phyloP scores from a whole-genome alignment of 345 rosid species.

The Schrenkiella parvula region DNA sequence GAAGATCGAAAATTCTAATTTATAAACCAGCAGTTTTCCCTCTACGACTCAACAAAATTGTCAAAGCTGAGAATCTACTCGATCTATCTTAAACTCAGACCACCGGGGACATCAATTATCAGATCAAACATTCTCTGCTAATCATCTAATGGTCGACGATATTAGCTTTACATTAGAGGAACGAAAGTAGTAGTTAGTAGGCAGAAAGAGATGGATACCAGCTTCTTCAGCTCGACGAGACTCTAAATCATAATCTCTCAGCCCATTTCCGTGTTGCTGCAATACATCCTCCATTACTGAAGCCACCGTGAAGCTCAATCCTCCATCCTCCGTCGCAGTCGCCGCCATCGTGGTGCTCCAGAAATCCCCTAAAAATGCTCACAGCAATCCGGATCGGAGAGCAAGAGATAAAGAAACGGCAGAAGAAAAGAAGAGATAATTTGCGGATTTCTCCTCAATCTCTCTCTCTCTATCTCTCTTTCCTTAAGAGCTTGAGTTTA shows the following conservation, averaged over 20 bases:
- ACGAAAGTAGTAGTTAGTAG: background rate
- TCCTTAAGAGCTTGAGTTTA: background rate
- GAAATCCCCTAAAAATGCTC: background rate
- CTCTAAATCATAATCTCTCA: conserved; percentile 52
- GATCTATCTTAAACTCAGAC: background rate
- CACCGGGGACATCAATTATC: background rate
- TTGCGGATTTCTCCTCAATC: background rate
- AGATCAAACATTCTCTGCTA: background rate
- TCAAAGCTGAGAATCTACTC: background rate
- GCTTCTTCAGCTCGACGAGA: conserved; percentile 71
- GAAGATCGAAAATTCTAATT: background rate
- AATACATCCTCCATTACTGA: conserved; percentile 66
- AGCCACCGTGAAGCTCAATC: conserved; percentile 52
- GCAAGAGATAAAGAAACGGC: background rate
- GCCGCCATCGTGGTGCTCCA: background rate
- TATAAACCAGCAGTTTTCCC: background rate
- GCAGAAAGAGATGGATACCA: conserved; percentile 34
- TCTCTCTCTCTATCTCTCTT: background rate
- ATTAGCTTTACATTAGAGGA: background rate
- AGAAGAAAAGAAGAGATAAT: background rate
- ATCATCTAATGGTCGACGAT: background rate
- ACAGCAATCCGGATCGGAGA: conserved; percentile 9
- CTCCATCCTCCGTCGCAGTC: conserved; percentile 48
- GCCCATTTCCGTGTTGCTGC: conserved; percentile 58
- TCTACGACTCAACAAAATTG: background rate